Evolutionary conservation across 139 green algal species (phyloP).

Genomic region (Yamagishiella unicocca): DNA sequence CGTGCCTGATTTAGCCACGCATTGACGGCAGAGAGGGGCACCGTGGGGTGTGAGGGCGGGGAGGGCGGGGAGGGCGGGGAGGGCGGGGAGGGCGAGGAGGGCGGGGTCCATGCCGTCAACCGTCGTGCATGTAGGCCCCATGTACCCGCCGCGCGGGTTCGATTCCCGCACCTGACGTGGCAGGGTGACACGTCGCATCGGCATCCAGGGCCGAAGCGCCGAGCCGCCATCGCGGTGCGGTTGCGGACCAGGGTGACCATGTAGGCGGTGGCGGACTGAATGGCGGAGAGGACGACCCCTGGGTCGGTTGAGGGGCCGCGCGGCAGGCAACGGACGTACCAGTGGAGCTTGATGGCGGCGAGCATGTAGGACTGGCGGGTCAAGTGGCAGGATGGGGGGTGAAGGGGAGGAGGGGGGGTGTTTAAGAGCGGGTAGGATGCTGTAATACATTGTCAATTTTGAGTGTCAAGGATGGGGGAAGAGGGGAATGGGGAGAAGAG

Average conservation of each 20-base stretch:
- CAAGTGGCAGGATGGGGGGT: background rate
- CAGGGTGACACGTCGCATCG: conserved; percentile 47
- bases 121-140: background rate
- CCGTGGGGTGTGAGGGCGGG: background rate
- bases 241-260: conserved; percentile 40
- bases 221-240: conserved; percentile 1
- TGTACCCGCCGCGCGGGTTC: background rate
- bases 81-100: background rate
- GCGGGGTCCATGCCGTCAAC: background rate
- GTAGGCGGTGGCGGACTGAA: conserved; percentile 52
- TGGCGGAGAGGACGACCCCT: conserved; percentile 33
- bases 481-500: background rate
- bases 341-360: conserved; percentile 88
- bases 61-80: background rate
- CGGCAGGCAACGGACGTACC: conserved; percentile 67
- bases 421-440: too few relatives aligned
- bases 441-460: too few relatives aligned
- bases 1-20: background rate
- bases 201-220: conserved; percentile 47
- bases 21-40: background rate
- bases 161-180: conserved; percentile 27
- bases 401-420: background rate
- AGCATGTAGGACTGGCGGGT: conserved; percentile 80
- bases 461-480: background rate
- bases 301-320: conserved; percentile 18